phyloP scores from a whole-genome alignment of 2,329 filamentous ascomycete species.

The Nothopassalora personata region DNA sequence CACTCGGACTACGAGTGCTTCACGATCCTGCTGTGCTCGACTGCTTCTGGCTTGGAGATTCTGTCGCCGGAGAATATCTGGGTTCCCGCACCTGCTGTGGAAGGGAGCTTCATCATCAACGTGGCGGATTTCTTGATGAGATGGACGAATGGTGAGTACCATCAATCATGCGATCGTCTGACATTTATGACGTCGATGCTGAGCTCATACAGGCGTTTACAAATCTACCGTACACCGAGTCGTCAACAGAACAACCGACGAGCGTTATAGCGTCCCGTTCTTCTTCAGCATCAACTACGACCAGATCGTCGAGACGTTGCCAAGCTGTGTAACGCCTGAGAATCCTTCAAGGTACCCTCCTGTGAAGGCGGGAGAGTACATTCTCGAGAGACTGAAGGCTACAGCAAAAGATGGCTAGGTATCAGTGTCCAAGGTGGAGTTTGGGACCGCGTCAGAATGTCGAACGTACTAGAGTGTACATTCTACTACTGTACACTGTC shows the following conservation, averaged over 20 bases:
- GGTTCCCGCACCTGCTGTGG: conserved; percentile 42
- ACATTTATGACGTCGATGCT: neutral
- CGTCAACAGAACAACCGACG: conserved; percentile 38
- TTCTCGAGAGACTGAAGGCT: conserved; percentile 31
- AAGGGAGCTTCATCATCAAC: conserved; percentile 46
- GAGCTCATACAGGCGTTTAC: conserved; percentile 26
- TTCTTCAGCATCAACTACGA: conserved; percentile 45
- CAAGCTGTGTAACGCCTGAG: conserved; percentile 33
- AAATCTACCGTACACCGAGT: conserved; percentile 44
- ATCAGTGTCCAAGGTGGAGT: neutral
- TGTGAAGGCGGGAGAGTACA: conserved; percentile 37
- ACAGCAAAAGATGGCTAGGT: conserved; percentile 9
- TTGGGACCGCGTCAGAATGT: neutral
- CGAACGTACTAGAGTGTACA: neutral
- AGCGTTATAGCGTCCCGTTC: conserved; percentile 44
- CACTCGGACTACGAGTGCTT: conserved; percentile 33
- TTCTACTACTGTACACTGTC: neutral
- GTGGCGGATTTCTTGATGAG: conserved; percentile 49
- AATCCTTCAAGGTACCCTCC: conserved; percentile 33
- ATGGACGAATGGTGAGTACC: conserved; percentile 38
- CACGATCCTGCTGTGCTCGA: conserved; percentile 27
- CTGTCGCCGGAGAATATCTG: conserved; percentile 37
- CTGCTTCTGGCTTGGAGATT: conserved; percentile 27
- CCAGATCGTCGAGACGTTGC: conserved; percentile 35
- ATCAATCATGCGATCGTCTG: neutral